These are phyloP conservation scores for Lactarius tabidus DNA, from an alignment of 768 basidiomycete species.

Conservation along the genomic window DNA sequence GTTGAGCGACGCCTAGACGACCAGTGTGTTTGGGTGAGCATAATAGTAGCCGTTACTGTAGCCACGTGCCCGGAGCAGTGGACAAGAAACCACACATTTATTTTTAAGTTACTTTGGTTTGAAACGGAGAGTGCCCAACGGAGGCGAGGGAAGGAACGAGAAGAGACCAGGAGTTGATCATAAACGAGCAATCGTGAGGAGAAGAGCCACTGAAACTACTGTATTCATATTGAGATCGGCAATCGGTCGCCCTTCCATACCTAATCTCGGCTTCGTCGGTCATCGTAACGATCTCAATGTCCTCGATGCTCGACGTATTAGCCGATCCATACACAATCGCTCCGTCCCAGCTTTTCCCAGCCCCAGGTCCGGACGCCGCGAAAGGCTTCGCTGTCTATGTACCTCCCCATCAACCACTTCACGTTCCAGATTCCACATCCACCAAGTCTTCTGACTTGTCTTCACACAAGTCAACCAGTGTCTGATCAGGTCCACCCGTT, in stretches of 20 bases:
- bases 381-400: not conserved
- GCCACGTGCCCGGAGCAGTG: constrained; percentile 4
- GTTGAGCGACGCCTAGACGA: not conserved
- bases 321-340: not conserved
- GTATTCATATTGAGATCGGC: constrained; percentile 8
- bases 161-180: constrained; percentile 8
- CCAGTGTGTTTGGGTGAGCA: not conserved
- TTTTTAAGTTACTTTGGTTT: not conserved
- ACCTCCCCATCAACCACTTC: constrained; percentile 17
- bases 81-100: too few relatives aligned
- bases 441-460: constrained; percentile 8
- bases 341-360: constrained; percentile 11
- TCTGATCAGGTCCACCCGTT: constrained; percentile 48
- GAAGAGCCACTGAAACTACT: constrained; percentile 15
- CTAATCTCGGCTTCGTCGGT: constrained; percentile 13
- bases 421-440: constrained; percentile 16
- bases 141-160: constrained; percentile 6
- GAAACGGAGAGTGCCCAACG: constrained; percentile 10
- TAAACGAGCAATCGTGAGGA: constrained; percentile 9
- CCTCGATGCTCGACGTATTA: constrained; percentile 14
- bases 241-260: constrained; percentile 12
- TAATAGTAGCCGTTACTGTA: constrained; percentile 2
- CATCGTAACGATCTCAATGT: not conserved
- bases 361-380: constrained; percentile 2
- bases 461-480: constrained; percentile 10